A percentile compares a stretch with the other conserved stretches of the same genome.
Conservation (phyloP, 75 land plant genomes). For the Selaginella tamariscina region DNA sequence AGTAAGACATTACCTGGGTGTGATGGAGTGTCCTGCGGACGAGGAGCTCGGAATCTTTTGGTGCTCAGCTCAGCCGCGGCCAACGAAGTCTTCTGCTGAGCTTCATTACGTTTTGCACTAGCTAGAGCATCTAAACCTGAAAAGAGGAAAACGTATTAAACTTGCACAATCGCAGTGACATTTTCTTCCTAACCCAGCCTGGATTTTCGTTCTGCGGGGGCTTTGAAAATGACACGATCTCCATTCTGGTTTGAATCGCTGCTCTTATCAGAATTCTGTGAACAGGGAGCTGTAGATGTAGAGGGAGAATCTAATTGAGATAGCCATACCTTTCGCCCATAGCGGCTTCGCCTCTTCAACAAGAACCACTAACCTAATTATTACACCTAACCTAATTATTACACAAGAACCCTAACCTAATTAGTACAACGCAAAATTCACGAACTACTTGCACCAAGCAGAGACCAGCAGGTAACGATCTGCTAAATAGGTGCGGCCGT, state of each 20-base stretch:
- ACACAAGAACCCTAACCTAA: too few relatives aligned
- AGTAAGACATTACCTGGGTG: conserved; percentile 1
- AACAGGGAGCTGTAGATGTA: neutral
- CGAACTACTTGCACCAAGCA: too few relatives aligned
- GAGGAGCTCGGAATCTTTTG: conserved; percentile 2
- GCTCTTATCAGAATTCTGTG: neutral
- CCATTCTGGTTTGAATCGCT: too few relatives aligned
- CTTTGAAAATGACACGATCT: conserved; percentile 43
- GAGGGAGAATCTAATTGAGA: neutral
- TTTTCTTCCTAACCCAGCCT: conserved; percentile 27
- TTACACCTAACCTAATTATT: too few relatives aligned
- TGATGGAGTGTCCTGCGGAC: conserved; percentile 30
- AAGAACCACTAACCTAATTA: too few relatives aligned
- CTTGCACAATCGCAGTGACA: neutral
- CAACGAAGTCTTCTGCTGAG: conserved; percentile 25
- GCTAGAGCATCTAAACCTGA: conserved; percentile 71
- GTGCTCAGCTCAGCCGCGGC: neutral
- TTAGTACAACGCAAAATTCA: too few relatives aligned
- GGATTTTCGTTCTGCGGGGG: conserved; percentile 46
- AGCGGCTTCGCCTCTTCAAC: neutral
- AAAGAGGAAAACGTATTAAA: neutral
- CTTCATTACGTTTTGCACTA: conserved; percentile 36
- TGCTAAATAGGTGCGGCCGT: conserved; percentile 26
- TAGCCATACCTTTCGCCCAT: neutral
- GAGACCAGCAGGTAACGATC: conserved; percentile 19